Base-by-base conservation (phyloP, 345 rosid species). In the Eucalyptus virginea region DNA sequence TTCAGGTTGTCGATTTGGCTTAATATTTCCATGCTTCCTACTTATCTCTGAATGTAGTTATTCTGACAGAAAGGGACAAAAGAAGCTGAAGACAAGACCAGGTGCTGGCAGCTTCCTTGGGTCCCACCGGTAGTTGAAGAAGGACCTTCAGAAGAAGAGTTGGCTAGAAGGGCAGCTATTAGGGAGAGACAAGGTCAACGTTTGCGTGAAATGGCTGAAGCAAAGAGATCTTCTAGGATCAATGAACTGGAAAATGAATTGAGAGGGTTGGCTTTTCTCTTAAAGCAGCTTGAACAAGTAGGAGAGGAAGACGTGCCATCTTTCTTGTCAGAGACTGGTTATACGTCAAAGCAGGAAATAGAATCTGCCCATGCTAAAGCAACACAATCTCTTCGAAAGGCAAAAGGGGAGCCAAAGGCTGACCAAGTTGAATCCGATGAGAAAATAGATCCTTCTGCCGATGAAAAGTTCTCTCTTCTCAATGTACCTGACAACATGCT, bases 71-170 rank as follows among this genome's bases (percentile, higher is more conserved):
- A 94, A 92, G 97, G 97, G 86, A 92, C 93, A 89, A 93, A 96
- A 91, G 97, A 97, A 94, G 98, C 98, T 89, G 98, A 96, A 91
- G 98, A 96, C 62, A 98, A 94, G 91, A 95, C 96, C 49, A 95
- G 97, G 93, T 92, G 93, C 89, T 98, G 99, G 99, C 98, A 97
- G 94, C 98, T 98, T 81, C 97, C 97, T 60, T 97, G 99, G 99
- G 94, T 95, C 90, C 97, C 99, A 47, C 99, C 97, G 32, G 96
- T 96, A 48, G 90, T 91, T 21, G 99, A 97, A 94, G 98, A 93
- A 92, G 96, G 96, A 89, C 99, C 99, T 90, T 97, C 99, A 65
- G 97, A 95, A 93, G 99, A 98, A 95, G 99, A 98, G 95, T 89
- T 97, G 87, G 99, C 99, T 7, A 94, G 99, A 91, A 98, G 95